These are phyloP conservation scores for Geosmithia morbida DNA, from an alignment of 2,329 filamentous ascomycete species.

Conservation along the genomic window DNA sequence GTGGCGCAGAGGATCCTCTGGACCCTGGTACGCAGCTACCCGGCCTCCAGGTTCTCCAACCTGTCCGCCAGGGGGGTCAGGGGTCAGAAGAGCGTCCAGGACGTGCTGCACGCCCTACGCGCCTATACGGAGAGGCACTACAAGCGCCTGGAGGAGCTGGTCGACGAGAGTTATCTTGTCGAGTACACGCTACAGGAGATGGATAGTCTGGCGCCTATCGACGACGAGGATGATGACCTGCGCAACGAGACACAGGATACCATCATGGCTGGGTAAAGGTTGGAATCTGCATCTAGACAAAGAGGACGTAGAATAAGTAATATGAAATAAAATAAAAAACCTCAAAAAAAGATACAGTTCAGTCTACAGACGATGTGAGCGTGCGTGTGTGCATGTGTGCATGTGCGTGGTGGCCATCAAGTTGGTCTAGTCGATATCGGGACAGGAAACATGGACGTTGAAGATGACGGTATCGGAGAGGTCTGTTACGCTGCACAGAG, in stretches of 20 bases:
- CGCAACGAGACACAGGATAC: slow-evolving; percentile 23
- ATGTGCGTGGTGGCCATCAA: no score
- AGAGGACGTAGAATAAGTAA: not conserved
- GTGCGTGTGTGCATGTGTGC: no score
- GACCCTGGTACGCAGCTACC: slow-evolving; percentile 67
- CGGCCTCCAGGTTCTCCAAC: slow-evolving; percentile 60
- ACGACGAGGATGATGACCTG: slow-evolving; percentile 16
- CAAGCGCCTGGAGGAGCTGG: slow-evolving; percentile 72
- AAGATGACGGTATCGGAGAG: not conserved
- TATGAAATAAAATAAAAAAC: not conserved
- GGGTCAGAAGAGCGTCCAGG: slow-evolving; percentile 56
- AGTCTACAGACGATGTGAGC: no score
- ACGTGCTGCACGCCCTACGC: slow-evolving; percentile 74
- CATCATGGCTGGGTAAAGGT: slow-evolving; percentile 17
- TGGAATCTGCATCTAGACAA: not conserved
- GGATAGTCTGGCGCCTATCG: slow-evolving; percentile 51
- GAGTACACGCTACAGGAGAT: slow-evolving; percentile 91
- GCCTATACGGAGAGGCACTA: slow-evolving; percentile 93
- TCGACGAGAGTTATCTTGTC: slow-evolving; percentile 87
- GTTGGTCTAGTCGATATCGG: not conserved
- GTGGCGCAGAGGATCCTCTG: slow-evolving; percentile 78
- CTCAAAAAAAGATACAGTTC: no score
- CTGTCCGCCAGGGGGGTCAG: slow-evolving; percentile 43
- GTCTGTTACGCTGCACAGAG: not conserved
- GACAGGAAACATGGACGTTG: not conserved